Evolutionary conservation across 305 asterid genomes (phyloP), one percentile per base, ranked within the genome.

Genomic region (Solanum hybrid): DNA sequence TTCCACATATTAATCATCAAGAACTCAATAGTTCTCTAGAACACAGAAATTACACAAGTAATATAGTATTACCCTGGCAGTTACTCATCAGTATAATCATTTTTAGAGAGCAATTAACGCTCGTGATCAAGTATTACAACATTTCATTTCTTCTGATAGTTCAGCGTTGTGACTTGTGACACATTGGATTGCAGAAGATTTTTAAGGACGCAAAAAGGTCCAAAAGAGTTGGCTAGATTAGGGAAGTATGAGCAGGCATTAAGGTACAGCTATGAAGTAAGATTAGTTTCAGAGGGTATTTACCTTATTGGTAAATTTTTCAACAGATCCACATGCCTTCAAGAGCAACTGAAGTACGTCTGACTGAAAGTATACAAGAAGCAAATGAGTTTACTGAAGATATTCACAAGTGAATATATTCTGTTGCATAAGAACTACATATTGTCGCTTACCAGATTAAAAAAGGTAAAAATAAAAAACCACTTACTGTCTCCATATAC

Each of bases 341-440:
- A 96, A 93, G 89, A 97, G 98, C 66, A 92, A 93, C 40, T 93
- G 95, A 85, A 96, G 89, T 66, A 97, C 93, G 88, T 95, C 97
- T 91, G 94, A 86, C 99, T 97, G 98, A 90, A 90, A 91, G 89
- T 91, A 85, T 45, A 78, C 17, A 86, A 19, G 86, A 86, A 88
- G 45, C 91, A 86, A 75, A 79, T 34, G 85, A 89, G 87, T 10
- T 45, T 45, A 17, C 9, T 17, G 72, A 82, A 0, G 11, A 82
- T 14, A 82, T 42, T 17, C 71, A 0, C 71, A 42, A 82, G 4
- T 42, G 38, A 81, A 81, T 14, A 15, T 27, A 82, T 15, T 82
- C 38, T 45, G 72, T 45, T 2, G 4, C 86, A 81, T 34, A 40
- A 81, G 10, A 40, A 40, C 17, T 17, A 26, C 37, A 40, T 81